Evolutionary conservation across 1,284 basidiomycete species (phyloP).

Genomic region (Laetiporus sulphureus): DNA sequence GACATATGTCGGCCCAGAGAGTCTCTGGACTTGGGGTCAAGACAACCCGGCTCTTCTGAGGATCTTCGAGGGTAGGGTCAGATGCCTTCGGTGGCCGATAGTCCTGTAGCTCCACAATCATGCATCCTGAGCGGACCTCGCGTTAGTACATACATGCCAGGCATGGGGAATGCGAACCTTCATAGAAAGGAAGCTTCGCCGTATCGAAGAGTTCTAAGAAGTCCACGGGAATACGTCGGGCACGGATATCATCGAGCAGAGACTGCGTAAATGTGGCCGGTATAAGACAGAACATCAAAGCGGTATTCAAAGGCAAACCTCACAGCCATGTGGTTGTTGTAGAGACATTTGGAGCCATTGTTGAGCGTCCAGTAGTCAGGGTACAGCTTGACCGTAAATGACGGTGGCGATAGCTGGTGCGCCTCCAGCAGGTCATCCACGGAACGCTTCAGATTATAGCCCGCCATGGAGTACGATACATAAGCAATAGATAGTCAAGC

Average conservation of each 20-base stretch:
- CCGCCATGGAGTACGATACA: slow-evolving; percentile 38
- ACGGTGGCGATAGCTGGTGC: slow-evolving; percentile 51
- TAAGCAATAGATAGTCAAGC: slow-evolving; percentile 1
- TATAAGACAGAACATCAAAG: not conserved
- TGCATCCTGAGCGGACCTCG: slow-evolving; percentile 46
- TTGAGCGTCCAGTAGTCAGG: slow-evolving; percentile 75
- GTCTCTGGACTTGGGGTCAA: slow-evolving; percentile 70
- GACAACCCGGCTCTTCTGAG: slow-evolving; percentile 60
- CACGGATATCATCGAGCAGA: slow-evolving; percentile 71
- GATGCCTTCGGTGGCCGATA: slow-evolving; percentile 52
- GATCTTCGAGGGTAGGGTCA: slow-evolving; percentile 47
- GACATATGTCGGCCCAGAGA: slow-evolving; percentile 69
- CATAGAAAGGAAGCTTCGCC: slow-evolving; percentile 67
- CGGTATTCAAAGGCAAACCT: slow-evolving; percentile 12
- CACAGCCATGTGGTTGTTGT: slow-evolving; percentile 72
- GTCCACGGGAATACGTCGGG: slow-evolving; percentile 74
- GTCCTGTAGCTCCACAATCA: slow-evolving; percentile 75
- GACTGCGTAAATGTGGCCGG: slow-evolving; percentile 35
- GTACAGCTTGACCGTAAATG: slow-evolving; percentile 70
- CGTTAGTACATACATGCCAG: not conserved
- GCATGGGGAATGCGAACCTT: slow-evolving; percentile 39
- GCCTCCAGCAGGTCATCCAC: slow-evolving; percentile 50
- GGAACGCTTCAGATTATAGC: slow-evolving; percentile 66
- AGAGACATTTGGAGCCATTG: slow-evolving; percentile 68
- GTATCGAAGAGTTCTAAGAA: slow-evolving; percentile 71